Conservation (phyloP, 2,329 filamentous ascomycete species). For the Fusarium sp. region DNA sequence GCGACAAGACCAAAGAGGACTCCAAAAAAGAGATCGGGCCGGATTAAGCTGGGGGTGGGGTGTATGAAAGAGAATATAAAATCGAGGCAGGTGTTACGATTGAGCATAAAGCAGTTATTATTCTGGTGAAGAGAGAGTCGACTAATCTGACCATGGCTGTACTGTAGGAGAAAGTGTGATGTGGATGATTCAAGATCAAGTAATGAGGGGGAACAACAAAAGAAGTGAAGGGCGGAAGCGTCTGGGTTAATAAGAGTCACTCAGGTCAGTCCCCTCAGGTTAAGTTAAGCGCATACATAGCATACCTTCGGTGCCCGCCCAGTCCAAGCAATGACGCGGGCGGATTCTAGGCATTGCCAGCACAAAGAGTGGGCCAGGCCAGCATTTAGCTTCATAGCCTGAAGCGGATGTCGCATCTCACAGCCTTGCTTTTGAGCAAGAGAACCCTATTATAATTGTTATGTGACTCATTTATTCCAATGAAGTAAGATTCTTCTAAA, state of each 20-base stretch:
- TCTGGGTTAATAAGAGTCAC: slow-evolving; percentile 20
- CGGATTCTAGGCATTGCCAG: slow-evolving; percentile 1
- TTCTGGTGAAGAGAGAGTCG: slow-evolving; percentile 31
- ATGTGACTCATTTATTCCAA: background rate
- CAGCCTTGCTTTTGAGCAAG: slow-evolving; percentile 9
- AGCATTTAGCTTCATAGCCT: slow-evolving; percentile 14
- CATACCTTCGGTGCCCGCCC: background rate
- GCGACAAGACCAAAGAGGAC: slow-evolving; percentile 14
- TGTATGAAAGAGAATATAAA: slow-evolving; percentile 28
- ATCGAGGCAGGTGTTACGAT: slow-evolving; percentile 23
- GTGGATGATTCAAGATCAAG: slow-evolving; percentile 22
- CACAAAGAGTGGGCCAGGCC: slow-evolving; percentile 12
- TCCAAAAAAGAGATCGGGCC: background rate
- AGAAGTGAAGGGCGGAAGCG: slow-evolving; percentile 15
- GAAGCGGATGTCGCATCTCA: slow-evolving; percentile 3
- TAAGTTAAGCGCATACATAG: background rate
- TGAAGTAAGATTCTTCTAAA: too few relatives aligned
- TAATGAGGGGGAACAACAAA: slow-evolving; percentile 25
- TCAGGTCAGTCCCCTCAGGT: background rate
- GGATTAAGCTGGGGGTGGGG: slow-evolving; percentile 31
- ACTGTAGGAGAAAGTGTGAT: slow-evolving; percentile 30
- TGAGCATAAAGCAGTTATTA: slow-evolving; percentile 33
- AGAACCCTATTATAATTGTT: background rate
- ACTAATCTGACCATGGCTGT: slow-evolving; percentile 39
- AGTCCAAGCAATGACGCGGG: slow-evolving; percentile 33